Percentiles rank a stretch among this genome's conserved stretches.
Conservation (phyloP, 495 filamentous ascomycete species). For the Talaromyces stipitatus region DNA sequence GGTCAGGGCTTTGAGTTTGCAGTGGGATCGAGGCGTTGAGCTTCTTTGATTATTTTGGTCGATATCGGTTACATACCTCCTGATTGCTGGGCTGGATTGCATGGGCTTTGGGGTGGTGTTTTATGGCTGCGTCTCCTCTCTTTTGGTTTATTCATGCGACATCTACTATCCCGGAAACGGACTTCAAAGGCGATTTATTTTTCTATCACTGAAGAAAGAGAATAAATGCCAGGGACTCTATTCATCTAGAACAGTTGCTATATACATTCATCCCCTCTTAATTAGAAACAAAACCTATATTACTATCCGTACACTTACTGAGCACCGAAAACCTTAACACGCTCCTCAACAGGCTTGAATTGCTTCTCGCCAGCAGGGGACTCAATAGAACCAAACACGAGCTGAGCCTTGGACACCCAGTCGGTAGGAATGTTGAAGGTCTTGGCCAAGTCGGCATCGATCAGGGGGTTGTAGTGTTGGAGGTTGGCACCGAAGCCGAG, state of each 20-base stretch:
- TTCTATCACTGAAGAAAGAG: neutral
- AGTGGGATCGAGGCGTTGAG: too few relatives aligned
- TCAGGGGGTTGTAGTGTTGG: constrained; percentile 49
- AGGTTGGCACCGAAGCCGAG: constrained; percentile 48
- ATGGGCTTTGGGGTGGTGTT: neutral
- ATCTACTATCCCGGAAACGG: neutral
- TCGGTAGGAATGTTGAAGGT: constrained; percentile 38
- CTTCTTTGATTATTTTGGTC: neutral
- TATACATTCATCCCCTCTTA: too few relatives aligned
- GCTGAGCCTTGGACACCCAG: constrained; percentile 41
- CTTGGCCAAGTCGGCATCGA: constrained; percentile 35
- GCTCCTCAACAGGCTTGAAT: constrained; percentile 29
- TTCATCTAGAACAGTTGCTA: too few relatives aligned
- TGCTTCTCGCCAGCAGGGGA: constrained; percentile 26
- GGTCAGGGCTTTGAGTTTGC: constrained; percentile 16
- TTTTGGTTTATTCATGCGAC: neutral
- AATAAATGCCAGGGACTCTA: neutral
- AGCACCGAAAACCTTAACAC: constrained; percentile 27
- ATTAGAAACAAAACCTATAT: neutral
- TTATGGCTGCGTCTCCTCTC: neutral
- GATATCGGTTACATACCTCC: too few relatives aligned
- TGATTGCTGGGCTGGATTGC: neutral
- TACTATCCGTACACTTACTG: neutral
- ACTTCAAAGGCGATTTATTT: neutral
- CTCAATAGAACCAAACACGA: constrained; percentile 44